Base-by-base conservation (phyloP, 257 asterid species). In the Misopates orontium region DNA sequence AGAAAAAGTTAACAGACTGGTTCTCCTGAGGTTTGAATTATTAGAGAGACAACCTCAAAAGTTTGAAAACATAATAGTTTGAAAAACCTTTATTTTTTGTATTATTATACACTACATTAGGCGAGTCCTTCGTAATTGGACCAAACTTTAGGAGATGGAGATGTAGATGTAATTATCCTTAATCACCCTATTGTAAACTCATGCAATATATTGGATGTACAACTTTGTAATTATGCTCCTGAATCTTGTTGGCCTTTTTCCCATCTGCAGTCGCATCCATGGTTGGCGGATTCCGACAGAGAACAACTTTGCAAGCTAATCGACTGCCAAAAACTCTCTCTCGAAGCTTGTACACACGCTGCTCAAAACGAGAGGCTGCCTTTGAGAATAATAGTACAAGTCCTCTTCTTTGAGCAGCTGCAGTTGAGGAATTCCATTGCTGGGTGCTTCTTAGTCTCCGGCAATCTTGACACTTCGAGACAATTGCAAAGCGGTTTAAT, bases 321-420 rank as follows among this genome's bases (percentile, higher is more conserved):
- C 95, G 86, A 93, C 57, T 84, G 92, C 77, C 96, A 93, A 55
- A 93, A 93, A 82, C 95, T 93, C 0, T 93, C 97, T 1, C 44
- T 90, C 44, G 99, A 93, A 59, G 99, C 97, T 11, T 86, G 94
- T 83, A 90, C 95, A 0, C 97, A 93, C 20, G 97, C 95, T 0
- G 99, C 99, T 1, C 96, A 90, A 57, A 93, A 90, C 45, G 96
- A 93, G 81, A 77, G 97, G 78, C 83, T 93, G 22, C 99, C 99
- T 0, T 86, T 93, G 8, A 79, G 99, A 55, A 96, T 90, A 41
- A 82, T 90, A 9, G 96, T 93, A 16, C 97, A 87, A 70, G 97
- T 90, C 64, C 23, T 93, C 40, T 93, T 90, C 73, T 93, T 90
- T 40, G 97, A 93, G 74, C 99, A 93, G 76, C 92, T 90, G 13